Evolutionary conservation across 306 rosid genomes (phyloP), one percentile per base, ranked within the genome.

Genomic region (Cucurbita ficifolia): DNA sequence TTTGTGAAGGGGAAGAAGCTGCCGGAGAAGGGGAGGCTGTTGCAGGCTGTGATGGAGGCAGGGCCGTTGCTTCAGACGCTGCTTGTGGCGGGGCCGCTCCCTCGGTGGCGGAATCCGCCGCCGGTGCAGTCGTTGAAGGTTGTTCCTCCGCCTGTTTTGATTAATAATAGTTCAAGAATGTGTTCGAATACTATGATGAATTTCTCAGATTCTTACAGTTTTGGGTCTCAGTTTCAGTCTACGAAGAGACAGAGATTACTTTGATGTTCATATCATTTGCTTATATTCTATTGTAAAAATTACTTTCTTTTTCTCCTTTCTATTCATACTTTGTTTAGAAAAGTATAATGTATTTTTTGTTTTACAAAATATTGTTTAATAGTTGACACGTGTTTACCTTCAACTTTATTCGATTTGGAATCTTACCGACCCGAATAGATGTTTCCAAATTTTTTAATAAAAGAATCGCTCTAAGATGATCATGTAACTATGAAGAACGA

Each of bases 91-190:
- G 96, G 96, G 2, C 91, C 94, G 11, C 86, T 90, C 36, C 98
- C 97, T 7, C 76, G 75, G n/a, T 90, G 96, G 96, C 74, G 82
- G 8, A 87, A 88, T 70, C 96, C 97, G 3, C 94, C 98, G 14
- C 88, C 96, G 7, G 1, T 82, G 72, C 81, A 58, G 59, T 35
- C 76, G 4, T 79, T 93, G 49, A 74, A 79, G 9, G 61, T 82
- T 29, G 33, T 29, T 29, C 63, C 90, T 90, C 88, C 90, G 18
- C 88, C 90, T 0, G 76, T 85, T 68, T 12, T 75, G 0, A 53
- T 86, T 52, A 57, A 75, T 76, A 33, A 2, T 3, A 59, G 10
- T 59, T 42, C 78, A 5, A 88, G 84, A 56, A 80, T 81, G 16
- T 89, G 92, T 77, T 88, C 96, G 3, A 83, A 88, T 78, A 80